These are phyloP conservation scores for Saccharomycopsis lassenensis DNA, from an alignment of 805 yeast species.

Conservation along the genomic window DNA sequence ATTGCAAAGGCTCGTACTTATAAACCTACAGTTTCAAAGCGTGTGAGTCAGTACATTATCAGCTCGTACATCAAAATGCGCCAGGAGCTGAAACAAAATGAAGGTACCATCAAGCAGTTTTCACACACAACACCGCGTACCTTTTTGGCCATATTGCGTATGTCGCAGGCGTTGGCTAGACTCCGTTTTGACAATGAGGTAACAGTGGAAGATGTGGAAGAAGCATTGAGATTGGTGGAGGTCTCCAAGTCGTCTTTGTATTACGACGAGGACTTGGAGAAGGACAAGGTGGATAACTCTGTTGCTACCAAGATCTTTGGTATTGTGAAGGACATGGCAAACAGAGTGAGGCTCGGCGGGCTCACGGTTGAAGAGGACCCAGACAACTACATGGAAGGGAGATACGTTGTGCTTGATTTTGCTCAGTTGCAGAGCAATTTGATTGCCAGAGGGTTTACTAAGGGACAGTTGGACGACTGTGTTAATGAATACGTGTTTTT, in stretches of 20 bases:
- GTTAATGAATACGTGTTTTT: constrained; percentile 60
- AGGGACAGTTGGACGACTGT: constrained; percentile 66
- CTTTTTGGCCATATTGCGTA: constrained; percentile 76
- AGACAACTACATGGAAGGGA: too few relatives aligned
- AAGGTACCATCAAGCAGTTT: constrained; percentile 66
- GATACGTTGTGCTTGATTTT: constrained; percentile 31
- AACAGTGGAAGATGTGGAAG: constrained; percentile 77
- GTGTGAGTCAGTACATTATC: constrained; percentile 79
- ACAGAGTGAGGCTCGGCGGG: constrained; percentile 29
- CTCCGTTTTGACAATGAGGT: constrained; percentile 71
- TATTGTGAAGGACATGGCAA: constrained; percentile 51
- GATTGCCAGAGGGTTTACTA: constrained; percentile 74
- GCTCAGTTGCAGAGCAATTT: constrained; percentile 48
- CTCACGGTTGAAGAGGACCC: constrained; percentile 20
- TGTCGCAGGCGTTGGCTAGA: constrained; percentile 91
- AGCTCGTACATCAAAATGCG: constrained; percentile 83
- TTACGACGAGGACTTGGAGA: constrained; percentile 36
- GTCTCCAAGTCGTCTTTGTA: constrained; percentile 81
- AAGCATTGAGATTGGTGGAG: constrained; percentile 76
- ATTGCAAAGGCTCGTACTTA: constrained; percentile 75
- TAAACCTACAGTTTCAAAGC: constrained; percentile 76
- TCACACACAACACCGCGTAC: constrained; percentile 95
- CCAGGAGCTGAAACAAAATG: constrained; percentile 77
- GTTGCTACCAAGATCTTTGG: constrained; percentile 61
- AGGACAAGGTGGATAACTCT: constrained; percentile 48